Evolutionary conservation across 2,329 filamentous ascomycete species (phyloP).

Genomic region (Plenodomus biglobosus): DNA sequence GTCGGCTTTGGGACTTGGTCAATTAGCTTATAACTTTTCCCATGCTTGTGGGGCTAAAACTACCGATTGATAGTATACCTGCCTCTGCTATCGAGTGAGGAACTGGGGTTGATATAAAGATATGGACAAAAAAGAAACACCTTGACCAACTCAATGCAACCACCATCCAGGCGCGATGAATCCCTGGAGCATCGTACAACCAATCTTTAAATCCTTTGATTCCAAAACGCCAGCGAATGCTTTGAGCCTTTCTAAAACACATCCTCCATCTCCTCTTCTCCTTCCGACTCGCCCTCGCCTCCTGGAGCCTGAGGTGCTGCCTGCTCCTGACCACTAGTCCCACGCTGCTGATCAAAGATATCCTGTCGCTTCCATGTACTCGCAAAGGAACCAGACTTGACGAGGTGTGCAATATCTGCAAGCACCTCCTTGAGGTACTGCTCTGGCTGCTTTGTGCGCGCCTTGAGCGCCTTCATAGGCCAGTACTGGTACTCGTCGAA

Average conservation of each 20-base stretch:
- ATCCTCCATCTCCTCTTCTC: conserved; percentile 77
- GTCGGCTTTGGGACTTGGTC: too few relatives aligned
- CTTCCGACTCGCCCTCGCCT: conserved; percentile 62
- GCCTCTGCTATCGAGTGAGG: too few relatives aligned
- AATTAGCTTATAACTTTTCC: too few relatives aligned
- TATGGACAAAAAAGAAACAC: too few relatives aligned
- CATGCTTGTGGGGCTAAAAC: too few relatives aligned
- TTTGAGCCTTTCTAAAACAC: conserved; percentile 48
- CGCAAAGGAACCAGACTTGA: conserved; percentile 80
- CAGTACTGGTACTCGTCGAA: conserved; percentile 90
- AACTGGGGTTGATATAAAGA: too few relatives aligned
- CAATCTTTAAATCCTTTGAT: neutral
- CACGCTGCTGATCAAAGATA: conserved; percentile 58
- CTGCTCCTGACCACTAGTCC: conserved; percentile 31
- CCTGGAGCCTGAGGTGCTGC: conserved; percentile 48
- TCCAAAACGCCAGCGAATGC: neutral
- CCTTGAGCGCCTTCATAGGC: conserved; percentile 85
- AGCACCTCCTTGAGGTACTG: conserved; percentile 86
- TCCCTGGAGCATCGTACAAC: too few relatives aligned
- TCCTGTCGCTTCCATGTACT: conserved; percentile 81
- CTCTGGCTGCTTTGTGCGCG: conserved; percentile 80
- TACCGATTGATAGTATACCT: too few relatives aligned
- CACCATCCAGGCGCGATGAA: too few relatives aligned
- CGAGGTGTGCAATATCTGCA: conserved; percentile 77
- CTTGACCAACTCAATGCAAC: too few relatives aligned